phyloP scores from a whole-genome alignment of 805 yeast species.

The Candida caryicola region DNA sequence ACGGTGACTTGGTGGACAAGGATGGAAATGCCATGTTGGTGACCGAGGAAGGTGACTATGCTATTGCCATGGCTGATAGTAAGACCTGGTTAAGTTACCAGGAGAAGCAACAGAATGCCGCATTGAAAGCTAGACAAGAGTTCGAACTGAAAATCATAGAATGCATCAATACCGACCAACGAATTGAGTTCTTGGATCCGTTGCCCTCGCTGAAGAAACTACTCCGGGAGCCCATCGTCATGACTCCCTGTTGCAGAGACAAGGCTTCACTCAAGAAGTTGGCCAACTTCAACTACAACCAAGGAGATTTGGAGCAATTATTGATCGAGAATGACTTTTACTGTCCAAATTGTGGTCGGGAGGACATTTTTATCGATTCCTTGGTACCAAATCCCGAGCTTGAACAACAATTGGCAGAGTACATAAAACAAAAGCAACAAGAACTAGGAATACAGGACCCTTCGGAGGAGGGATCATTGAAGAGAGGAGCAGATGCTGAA shows the following conservation, averaged over 20 bases:
- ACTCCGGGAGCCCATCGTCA: conserved; percentile 63
- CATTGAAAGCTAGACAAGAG: conserved; percentile 46
- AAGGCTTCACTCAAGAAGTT: conserved; percentile 56
- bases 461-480: conserved; percentile 13
- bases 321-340: conserved; percentile 80
- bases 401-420: conserved; percentile 52
- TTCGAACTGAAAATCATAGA: conserved; percentile 44
- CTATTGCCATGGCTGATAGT: conserved; percentile 91
- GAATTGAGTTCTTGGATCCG: conserved; percentile 62
- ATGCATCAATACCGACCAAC: conserved; percentile 28
- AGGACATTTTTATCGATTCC: conserved; percentile 74
- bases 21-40: conserved; percentile 67
- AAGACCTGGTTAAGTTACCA: conserved; percentile 88
- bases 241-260: conserved; percentile 75
- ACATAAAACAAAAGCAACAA: conserved; percentile 34
- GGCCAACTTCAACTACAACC: conserved; percentile 38
- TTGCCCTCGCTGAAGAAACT: conserved; percentile 51
- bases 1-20: conserved; percentile 44
- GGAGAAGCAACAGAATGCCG: conserved; percentile 55
- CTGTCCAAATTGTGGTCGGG: conserved; percentile 81
- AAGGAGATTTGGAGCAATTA: conserved; percentile 37
- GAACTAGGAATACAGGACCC: conserved; percentile 39
- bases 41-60: conserved; percentile 93
- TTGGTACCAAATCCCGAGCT: conserved; percentile 61
- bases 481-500: conserved; percentile 19